Base-by-base conservation (phyloP, 2,329 filamentous ascomycete species). In the Aspergillus sp. region DNA sequence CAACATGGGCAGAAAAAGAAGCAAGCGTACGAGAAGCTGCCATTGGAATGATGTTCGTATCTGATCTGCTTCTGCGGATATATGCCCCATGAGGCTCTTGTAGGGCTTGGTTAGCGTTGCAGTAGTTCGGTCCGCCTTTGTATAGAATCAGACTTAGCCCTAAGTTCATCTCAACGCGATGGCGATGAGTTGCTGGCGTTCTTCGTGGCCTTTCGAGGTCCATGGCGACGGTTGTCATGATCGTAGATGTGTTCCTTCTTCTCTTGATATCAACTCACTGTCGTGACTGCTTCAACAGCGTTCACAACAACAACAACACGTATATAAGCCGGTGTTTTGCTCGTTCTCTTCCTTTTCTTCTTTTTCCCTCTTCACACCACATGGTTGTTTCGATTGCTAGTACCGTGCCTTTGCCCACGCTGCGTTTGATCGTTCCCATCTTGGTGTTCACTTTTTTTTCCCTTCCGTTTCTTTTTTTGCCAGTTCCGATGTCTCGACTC, bases 311-410 rank as follows among this genome's bases (percentile, higher is more conserved):
- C 21, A 35, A 35, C 43, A 27, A 39, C 17, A 19, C 39, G 8
- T 21, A 39, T 58, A 39, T 25, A 23, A 50, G 14, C 37, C 39
- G 19, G 8, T 27, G 40, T 25, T 51, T 37, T 31, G 27, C 57
- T 46, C 46, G 31, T 48, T 52, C 49, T 31, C 46, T 44, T 47
- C 37, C 45, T 48, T 47, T 45, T 55, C 37, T 48, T 56, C 52
- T 40, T 54, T 33, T 47, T 55, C 55, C 49, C 62, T 59, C 55
- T 50, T 51, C 52, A 57, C 45, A 51, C 54, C 54, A 33, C 31
- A 47, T 60, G 54, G 54, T 57, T 43, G 39, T 52, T 54, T 64
- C 61, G 61, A 50, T 39, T 61, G 57, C 59, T 59, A 63, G 62
- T 63, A 62, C 59, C 54, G 57, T 62, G 57, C 43, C 27, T 58